Conservation (phyloP, 768 basidiomycete species). For the Serendipita vermifera region DNA sequence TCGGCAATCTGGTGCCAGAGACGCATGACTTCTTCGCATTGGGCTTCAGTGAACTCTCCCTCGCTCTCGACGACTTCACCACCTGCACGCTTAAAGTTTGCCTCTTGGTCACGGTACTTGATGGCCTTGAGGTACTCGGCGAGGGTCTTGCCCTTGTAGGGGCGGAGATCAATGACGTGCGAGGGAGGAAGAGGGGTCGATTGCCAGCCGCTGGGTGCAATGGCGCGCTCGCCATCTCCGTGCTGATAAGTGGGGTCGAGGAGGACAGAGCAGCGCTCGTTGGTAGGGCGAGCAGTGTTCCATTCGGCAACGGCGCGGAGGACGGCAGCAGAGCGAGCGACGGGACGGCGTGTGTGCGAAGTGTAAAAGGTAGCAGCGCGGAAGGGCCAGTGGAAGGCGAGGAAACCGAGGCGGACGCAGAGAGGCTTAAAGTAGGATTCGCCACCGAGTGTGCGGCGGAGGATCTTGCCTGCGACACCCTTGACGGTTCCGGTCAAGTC, state of each 20-base stretch:
- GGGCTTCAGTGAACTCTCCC: not conserved
- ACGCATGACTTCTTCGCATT: conserved; percentile 2
- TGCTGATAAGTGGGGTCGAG: conserved; percentile 6
- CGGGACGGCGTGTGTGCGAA: not conserved
- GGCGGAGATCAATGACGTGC: conserved; percentile 1
- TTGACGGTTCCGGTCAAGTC: not conserved
- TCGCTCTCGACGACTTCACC: conserved; percentile 2
- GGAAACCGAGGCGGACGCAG: conserved; percentile 1
- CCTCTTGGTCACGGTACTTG: conserved; percentile 9
- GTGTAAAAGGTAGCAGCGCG: conserved; percentile 2
- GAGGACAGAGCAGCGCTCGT: not conserved
- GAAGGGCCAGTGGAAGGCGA: conserved; percentile 7
- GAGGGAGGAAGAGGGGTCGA: not conserved
- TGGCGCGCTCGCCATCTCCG: conserved; percentile 4
- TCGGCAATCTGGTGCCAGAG: not conserved
- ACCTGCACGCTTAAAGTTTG: not conserved
- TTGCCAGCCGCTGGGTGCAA: conserved; percentile 4
- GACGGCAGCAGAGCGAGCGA: conserved; percentile 1
- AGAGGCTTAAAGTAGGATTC: not conserved
- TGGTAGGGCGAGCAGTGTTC: not conserved
- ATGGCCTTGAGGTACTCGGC: conserved; percentile 6
- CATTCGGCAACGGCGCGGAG: not conserved
- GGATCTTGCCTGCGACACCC: not conserved
- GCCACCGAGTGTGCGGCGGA: conserved; percentile 6
- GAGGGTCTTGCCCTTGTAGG: conserved; percentile 4